Evolutionary conservation across 2,329 filamentous ascomycete genomes (phyloP).

Genomic region (Sclerotinia subarctica): DNA sequence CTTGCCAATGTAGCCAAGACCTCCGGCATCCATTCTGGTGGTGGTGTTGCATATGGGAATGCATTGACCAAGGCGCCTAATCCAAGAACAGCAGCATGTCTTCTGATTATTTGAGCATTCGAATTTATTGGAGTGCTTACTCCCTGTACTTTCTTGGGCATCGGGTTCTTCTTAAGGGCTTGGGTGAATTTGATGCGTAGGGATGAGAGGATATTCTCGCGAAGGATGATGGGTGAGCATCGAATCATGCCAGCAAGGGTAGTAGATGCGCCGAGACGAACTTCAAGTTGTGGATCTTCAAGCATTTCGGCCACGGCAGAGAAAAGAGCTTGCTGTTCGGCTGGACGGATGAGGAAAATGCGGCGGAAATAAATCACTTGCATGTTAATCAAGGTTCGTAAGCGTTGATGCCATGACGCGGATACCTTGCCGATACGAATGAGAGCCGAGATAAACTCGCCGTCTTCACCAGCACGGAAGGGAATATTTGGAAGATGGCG

Average conservation of each 20-base stretch:
- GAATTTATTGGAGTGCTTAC: constrained; percentile 68
- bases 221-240: constrained; percentile 80
- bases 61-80: constrained; percentile 89
- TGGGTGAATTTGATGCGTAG: constrained; percentile 77
- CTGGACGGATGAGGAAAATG: constrained; percentile 75
- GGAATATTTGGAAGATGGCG: constrained; percentile 94
- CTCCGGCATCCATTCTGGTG: constrained; percentile 90
- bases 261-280: constrained; percentile 85
- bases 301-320: constrained; percentile 95
- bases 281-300: constrained; percentile 85
- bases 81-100: constrained; percentile 89
- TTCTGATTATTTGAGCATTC: constrained; percentile 73
- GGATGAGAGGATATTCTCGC: constrained; percentile 70
- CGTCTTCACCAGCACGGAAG: constrained; percentile 81
- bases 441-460: constrained; percentile 77
- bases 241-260: constrained; percentile 97
- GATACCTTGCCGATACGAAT: constrained; percentile 84
- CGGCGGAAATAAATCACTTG: constrained; percentile 98
- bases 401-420: constrained; percentile 88
- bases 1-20: constrained; percentile 81
- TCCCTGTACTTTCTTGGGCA: constrained; percentile 70
- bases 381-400: constrained; percentile 95
- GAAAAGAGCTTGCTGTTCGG: constrained; percentile 78
- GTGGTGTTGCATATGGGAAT: constrained; percentile 92
- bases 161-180: constrained; percentile 76